Percentiles rank a stretch among this genome's conserved stretches.
phyloP scores from a whole-genome alignment of 306 rosid genomes.

The Castanopsis chinensis region DNA sequence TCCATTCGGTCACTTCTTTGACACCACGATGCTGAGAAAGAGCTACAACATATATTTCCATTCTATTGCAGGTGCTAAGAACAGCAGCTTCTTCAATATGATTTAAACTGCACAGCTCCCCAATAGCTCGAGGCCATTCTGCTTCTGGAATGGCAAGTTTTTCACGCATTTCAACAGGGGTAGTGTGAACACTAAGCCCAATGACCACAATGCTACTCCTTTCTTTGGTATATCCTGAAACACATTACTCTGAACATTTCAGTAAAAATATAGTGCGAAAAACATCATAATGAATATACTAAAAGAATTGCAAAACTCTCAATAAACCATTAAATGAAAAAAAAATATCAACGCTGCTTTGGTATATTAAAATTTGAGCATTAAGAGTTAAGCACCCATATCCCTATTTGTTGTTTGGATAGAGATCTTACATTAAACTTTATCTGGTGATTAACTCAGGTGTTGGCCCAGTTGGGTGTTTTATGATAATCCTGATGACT shows the following conservation, averaged over 20 bases:
- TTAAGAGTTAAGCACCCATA: background rate
- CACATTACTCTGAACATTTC: background rate
- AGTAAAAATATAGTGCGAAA: background rate
- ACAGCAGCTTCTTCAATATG: slow-evolving; percentile 99
- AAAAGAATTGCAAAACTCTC: background rate
- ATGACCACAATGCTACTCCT: slow-evolving; percentile 91
- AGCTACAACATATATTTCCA: slow-evolving; percentile 99
- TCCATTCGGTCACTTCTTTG: slow-evolving; percentile 97
- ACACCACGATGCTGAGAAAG: slow-evolving; percentile 97
- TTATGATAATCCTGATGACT: slow-evolving; percentile 10
- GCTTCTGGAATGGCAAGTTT: slow-evolving; percentile 98
- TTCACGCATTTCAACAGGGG: slow-evolving; percentile 99
- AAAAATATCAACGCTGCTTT: background rate
- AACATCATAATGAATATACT: background rate
- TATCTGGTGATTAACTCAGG: background rate
- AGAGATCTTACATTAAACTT: background rate
- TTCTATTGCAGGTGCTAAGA: slow-evolving; percentile 95
- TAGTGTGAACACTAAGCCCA: slow-evolving; percentile 93
- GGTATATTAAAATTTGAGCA: background rate
- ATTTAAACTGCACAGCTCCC: slow-evolving; percentile 84
- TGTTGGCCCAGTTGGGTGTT: background rate
- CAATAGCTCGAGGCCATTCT: slow-evolving; percentile 98
- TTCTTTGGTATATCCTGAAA: slow-evolving; percentile 91
- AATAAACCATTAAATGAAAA: background rate
- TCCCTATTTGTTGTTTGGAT: background rate